Percentiles rank a stretch among this genome's conserved stretches.
Evolutionary conservation across 169 alveolate genomes (phyloP).

Genomic region (Babesia sp.): DNA sequence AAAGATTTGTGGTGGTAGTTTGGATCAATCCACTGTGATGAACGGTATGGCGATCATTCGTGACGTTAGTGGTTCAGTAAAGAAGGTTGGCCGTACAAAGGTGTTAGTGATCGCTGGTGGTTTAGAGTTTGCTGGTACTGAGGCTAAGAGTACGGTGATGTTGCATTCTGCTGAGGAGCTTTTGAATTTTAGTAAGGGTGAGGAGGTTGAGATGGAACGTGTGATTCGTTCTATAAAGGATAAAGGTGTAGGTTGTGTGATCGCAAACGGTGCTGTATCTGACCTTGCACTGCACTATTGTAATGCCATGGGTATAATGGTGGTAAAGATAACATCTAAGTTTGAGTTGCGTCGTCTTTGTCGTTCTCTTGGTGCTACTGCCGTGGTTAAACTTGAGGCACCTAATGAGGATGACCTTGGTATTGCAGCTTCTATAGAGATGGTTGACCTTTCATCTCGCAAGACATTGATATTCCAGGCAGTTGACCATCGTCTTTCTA

Average conservation of each 20-base stretch:
- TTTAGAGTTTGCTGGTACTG: constrained; percentile 94
- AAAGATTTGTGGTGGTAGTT: constrained; percentile 94
- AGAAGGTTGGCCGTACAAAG: constrained; percentile 89
- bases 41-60: constrained; percentile 90
- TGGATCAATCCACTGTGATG: constrained; percentile 86
- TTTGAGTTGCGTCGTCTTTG: constrained; percentile 95
- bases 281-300: constrained; percentile 96
- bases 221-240: constrained; percentile 83
- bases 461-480: constrained; percentile 81
- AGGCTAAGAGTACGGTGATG: constrained; percentile 98
- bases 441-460: constrained; percentile 92
- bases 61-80: constrained; percentile 91
- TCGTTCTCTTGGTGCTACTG: constrained; percentile 92
- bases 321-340: constrained; percentile 89
- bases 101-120: constrained; percentile 96
- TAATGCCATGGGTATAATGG: constrained; percentile 93
- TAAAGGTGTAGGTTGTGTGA: constrained; percentile 90
- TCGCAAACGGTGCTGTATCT: constrained; percentile 93
- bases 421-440: constrained; percentile 86
- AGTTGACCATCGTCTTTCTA: constrained; percentile 78
- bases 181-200: constrained; percentile 88
- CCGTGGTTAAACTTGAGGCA: constrained; percentile 89
- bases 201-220: constrained; percentile 88
- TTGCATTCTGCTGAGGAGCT: constrained; percentile 95
- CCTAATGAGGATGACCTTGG: constrained; percentile 98